A percentile compares a stretch with the other conserved stretches of the same genome.
phyloP scores from a whole-genome alignment of 441 rosid species.

The Breynia disticha region DNA sequence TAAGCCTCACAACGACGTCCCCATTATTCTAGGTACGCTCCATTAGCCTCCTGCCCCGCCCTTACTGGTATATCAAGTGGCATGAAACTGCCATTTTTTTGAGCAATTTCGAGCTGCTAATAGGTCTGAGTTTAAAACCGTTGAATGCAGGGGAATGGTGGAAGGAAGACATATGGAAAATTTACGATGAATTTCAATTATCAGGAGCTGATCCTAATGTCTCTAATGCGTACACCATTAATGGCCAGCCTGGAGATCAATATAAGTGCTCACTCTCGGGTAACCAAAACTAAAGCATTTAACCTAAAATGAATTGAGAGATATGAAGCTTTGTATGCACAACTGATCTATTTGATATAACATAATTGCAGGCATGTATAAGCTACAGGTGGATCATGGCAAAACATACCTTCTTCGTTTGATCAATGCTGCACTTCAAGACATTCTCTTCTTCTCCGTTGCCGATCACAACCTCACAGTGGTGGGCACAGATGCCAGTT shows the following conservation, averaged over 20 bases:
- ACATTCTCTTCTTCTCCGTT: slow-evolving; percentile 25
- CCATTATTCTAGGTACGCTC: slow-evolving; percentile 17
- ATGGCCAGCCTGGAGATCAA: slow-evolving; percentile 40
- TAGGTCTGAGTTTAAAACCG: too few relatives aligned
- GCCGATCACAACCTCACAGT: slow-evolving; percentile 25
- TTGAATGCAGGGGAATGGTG: slow-evolving; percentile 28
- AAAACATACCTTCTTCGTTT: slow-evolving; percentile 37
- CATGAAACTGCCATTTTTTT: too few relatives aligned
- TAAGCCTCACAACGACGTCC: slow-evolving; percentile 29
- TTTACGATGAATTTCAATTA: slow-evolving; percentile 1
- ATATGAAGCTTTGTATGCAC: too few relatives aligned
- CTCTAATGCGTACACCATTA: slow-evolving; percentile 38
- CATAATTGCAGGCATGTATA: slow-evolving; percentile 19
- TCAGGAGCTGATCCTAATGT: slow-evolving; percentile 26
- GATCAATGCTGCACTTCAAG: slow-evolving; percentile 23
- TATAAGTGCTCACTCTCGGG: slow-evolving; percentile 28
- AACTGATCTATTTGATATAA: background rate
- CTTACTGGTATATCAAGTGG: too few relatives aligned
- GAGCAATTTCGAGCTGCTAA: too few relatives aligned
- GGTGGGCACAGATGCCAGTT: slow-evolving; percentile 30
- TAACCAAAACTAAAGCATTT: background rate
- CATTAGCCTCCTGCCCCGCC: too few relatives aligned
- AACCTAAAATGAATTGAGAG: too few relatives aligned
- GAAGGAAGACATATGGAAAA: slow-evolving; percentile 21
- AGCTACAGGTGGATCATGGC: slow-evolving; percentile 19